These are phyloP conservation scores for Rhizopogon roseolus DNA, from an alignment of 768 basidiomycete genomes.

Conservation along the genomic window DNA sequence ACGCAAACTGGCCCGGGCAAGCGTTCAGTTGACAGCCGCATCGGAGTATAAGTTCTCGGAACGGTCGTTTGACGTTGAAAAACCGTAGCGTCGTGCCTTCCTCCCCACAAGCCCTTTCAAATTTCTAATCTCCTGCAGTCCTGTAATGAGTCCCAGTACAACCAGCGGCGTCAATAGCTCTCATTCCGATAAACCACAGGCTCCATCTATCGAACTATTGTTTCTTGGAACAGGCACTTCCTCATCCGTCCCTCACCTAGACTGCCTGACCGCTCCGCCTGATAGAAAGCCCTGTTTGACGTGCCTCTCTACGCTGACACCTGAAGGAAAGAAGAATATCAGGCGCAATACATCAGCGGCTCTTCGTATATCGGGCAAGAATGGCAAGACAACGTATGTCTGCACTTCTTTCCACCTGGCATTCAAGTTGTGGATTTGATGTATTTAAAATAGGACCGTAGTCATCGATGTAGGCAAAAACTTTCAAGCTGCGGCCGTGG, in stretches of 20 bases:
- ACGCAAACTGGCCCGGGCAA: neutral
- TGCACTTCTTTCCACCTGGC: neutral
- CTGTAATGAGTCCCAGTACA: neutral
- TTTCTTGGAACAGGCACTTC: constrained; percentile 86
- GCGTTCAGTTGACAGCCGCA: neutral
- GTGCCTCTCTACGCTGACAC: constrained; percentile 61
- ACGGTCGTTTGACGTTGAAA: neutral
- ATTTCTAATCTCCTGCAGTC: neutral
- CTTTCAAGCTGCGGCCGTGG: constrained; percentile 54
- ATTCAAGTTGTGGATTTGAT: neutral
- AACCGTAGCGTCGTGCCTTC: neutral
- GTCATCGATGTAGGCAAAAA: constrained; percentile 86
- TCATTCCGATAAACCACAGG: neutral
- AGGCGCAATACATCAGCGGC: constrained; percentile 80
- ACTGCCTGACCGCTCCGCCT: constrained; percentile 71
- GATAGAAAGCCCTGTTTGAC: constrained; percentile 50
- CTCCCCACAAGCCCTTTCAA: neutral
- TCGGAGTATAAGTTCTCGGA: neutral
- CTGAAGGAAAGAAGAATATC: constrained; percentile 77
- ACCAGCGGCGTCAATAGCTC: neutral
- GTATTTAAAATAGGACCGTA: constrained; percentile 49
- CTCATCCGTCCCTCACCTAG: constrained; percentile 60
- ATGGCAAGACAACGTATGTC: constrained; percentile 48
- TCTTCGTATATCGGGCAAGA: constrained; percentile 41
- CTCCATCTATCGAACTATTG: constrained; percentile 50